These are phyloP conservation scores for Kwoniella dendrophila DNA, from an alignment of 768 basidiomycete species.

Conservation along the genomic window DNA sequence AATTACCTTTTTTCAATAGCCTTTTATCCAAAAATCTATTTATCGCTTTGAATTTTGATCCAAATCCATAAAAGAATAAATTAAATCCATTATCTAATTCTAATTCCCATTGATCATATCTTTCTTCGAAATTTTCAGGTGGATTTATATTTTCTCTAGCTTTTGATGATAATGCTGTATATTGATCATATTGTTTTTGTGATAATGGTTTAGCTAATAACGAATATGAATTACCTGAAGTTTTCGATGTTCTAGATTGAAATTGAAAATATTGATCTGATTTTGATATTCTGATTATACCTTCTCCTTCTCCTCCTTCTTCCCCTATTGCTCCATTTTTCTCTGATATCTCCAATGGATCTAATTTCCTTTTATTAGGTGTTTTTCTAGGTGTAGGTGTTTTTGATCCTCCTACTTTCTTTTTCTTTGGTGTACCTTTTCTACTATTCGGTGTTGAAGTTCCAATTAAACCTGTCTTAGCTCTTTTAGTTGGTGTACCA, in stretches of 20 bases:
- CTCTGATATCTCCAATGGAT: conserved; percentile 17
- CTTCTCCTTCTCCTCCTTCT: conserved; percentile 15
- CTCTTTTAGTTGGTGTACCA: conserved; percentile 36
- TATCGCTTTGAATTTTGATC: conserved; percentile 77
- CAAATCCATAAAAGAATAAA: conserved; percentile 82
- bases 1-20: conserved; percentile 67
- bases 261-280: conserved; percentile 82
- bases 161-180: conserved; percentile 14
- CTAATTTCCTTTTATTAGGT: conserved; percentile 17
- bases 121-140: conserved; percentile 21
- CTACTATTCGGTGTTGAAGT: conserved; percentile 16
- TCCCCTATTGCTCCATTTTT: neutral
- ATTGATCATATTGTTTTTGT: conserved; percentile 40
- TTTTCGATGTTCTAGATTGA: conserved; percentile 62
- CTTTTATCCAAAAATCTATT: conserved; percentile 70
- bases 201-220: conserved; percentile 68
- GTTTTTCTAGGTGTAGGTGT: conserved; percentile 25
- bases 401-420: conserved; percentile 1
- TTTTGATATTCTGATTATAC: conserved; percentile 64
- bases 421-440: conserved; percentile 8
- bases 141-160: conserved; percentile 15
- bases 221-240: conserved; percentile 80
- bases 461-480: conserved; percentile 31
- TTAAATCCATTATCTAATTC: conserved; percentile 86
- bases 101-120: conserved; percentile 62